Evolutionary conservation across 768 basidiomycete genomes (phyloP).

Genomic region (Boletus rubescentipes): DNA sequence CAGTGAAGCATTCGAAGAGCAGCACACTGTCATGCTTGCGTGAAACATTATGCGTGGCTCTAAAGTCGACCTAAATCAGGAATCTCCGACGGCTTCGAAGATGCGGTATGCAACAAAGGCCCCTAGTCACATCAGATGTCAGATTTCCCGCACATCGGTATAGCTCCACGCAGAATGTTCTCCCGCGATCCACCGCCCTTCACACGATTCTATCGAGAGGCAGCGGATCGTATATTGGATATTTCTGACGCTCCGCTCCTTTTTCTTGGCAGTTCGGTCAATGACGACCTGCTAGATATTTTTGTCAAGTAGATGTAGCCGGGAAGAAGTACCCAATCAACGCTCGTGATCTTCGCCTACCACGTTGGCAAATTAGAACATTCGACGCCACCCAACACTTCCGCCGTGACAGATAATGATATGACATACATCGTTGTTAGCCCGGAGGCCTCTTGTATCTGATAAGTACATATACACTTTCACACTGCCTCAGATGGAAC

Average conservation of each 20-base stretch:
- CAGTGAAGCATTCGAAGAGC: not conserved
- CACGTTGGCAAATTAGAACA: not conserved
- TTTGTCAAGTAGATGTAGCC: not conserved
- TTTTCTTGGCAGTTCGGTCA: slow-evolving; percentile 31
- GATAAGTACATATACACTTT: not conserved
- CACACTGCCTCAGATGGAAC: not conserved
- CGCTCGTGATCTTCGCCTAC: slow-evolving; percentile 25
- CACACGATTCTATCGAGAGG: not conserved
- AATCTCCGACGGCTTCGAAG: not conserved
- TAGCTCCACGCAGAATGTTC: not conserved
- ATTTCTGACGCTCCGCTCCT: not conserved
- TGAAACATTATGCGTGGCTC: not conserved
- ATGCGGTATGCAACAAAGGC: not conserved
- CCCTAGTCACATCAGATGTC: not conserved
- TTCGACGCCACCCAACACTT: slow-evolving; percentile 11
- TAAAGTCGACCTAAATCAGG: not conserved
- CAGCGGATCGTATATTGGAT: slow-evolving; percentile 24
- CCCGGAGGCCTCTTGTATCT: not conserved
- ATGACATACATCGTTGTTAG: not conserved
- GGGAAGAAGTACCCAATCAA: slow-evolving; percentile 12
- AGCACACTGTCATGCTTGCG: not conserved
- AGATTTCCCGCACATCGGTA: not conserved
- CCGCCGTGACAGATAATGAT: not conserved
- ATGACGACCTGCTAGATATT: not conserved
- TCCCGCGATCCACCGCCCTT: not conserved